These are phyloP conservation scores for Cocos nucifera DNA, from an alignment of 176 grass and related monocot species.

Conservation along the genomic window DNA sequence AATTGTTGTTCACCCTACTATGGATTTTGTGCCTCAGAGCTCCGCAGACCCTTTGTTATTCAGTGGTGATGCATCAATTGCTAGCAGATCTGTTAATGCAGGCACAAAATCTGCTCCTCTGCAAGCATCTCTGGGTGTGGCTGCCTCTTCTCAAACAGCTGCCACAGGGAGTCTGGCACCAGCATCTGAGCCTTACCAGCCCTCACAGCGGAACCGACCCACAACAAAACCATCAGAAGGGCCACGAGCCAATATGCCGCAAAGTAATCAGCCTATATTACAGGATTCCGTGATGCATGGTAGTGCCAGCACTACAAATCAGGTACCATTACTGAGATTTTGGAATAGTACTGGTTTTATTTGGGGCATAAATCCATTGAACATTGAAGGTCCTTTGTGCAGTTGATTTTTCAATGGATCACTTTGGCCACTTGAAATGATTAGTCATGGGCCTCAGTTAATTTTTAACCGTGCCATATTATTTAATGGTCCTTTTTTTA, in stretches of 20 bases:
- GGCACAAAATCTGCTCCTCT: too few species aligned
- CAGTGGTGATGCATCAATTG: constrained; percentile 23
- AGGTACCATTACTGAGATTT: constrained; percentile 37
- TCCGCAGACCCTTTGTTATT: constrained; percentile 21
- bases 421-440: too few species aligned
- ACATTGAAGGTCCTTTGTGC: too few species aligned
- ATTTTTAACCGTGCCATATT: too few species aligned
- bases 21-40: constrained; percentile 35
- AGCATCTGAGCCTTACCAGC: constrained; percentile 25
- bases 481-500: too few species aligned
- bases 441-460: too few species aligned
- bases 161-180: constrained; percentile 6
- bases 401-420: too few species aligned
- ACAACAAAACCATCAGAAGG: constrained; percentile 35
- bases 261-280: constrained; percentile 34
- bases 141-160: constrained; percentile 27
- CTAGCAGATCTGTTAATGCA: constrained; percentile 30
- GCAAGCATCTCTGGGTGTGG: constrained; percentile 34
- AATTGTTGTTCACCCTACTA: constrained; percentile 35
- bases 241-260: constrained; percentile 27
- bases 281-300: constrained; percentile 18
- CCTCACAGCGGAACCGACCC: constrained; percentile 37
- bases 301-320: constrained; percentile 25
- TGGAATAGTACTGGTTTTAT: neutral
- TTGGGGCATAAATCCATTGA: too few species aligned